phyloP scores from a whole-genome alignment of 805 yeast species.

The Candida vartiovaarae region DNA sequence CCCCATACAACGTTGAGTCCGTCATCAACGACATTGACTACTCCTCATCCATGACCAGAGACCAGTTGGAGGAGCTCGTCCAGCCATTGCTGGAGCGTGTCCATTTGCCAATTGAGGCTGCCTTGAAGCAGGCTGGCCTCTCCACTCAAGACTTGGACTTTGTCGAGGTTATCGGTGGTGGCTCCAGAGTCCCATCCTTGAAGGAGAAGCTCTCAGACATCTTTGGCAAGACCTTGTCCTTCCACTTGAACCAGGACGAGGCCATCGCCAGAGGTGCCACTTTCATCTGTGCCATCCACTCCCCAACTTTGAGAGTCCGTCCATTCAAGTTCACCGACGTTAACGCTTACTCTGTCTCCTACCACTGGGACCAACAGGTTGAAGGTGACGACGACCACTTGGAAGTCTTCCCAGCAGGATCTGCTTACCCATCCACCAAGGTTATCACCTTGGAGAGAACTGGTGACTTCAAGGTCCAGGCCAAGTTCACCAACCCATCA shows the following conservation, averaged over 20 bases:
- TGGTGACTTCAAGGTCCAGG: constrained; percentile 80
- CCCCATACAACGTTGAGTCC: constrained; percentile 93
- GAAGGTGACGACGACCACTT: constrained; percentile 85
- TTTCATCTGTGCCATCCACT: constrained; percentile 97
- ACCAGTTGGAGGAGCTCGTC: constrained; percentile 86
- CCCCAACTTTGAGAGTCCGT: constrained; percentile 97
- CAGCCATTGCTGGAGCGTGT: constrained; percentile 75
- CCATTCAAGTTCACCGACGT: constrained; percentile 97
- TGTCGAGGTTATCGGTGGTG: constrained; percentile 96
- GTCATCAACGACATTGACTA: constrained; percentile 97
- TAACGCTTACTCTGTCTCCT: constrained; percentile 88
- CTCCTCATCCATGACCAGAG: constrained; percentile 81
- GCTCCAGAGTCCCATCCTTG: constrained; percentile 93
- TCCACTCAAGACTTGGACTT: constrained; percentile 72
- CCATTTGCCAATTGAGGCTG: constrained; percentile 69
- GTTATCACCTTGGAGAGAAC: constrained; percentile 89
- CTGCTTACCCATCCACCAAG: constrained; percentile 90
- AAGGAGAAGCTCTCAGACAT: constrained; percentile 74
- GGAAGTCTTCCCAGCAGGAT: constrained; percentile 96
- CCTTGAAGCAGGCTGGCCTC: constrained; percentile 75
- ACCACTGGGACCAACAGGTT: constrained; percentile 89
- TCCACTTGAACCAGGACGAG: constrained; percentile 98
- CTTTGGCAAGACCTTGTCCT: constrained; percentile 80
- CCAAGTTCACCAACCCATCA: constrained; percentile 71
- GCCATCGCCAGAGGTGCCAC: constrained; percentile 99